Conservation (phyloP, 1,284 basidiomycete species). For the Acaromyces ingoldii region DNA sequence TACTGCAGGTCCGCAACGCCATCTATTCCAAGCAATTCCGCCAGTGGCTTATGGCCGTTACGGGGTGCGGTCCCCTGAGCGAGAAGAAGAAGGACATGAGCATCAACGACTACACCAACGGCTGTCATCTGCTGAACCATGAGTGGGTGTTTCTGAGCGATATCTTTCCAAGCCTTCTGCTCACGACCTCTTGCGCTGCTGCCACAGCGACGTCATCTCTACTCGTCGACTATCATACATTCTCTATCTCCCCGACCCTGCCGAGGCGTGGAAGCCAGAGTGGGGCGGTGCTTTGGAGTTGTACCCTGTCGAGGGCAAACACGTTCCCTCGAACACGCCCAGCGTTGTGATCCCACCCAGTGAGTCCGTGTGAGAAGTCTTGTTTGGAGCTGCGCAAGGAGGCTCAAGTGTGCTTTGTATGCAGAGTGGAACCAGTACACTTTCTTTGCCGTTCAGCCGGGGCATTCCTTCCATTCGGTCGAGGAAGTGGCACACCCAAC, state of each 20-base stretch:
- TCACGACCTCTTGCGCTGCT: neutral
- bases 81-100: conserved; percentile 94
- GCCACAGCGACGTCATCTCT: conserved; percentile 86
- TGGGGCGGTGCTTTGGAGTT: conserved; percentile 94
- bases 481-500: conserved; percentile 68
- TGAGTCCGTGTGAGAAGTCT: conserved; percentile 1
- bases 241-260: conserved; percentile 87
- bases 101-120: conserved; percentile 81
- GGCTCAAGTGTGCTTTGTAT: conserved; percentile 61
- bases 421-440: conserved; percentile 95
- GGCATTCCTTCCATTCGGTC: conserved; percentile 91
- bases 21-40: conserved; percentile 86
- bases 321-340: conserved; percentile 33
- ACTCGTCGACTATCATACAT: conserved; percentile 93
- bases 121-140: conserved; percentile 70
- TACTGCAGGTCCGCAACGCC: conserved; percentile 75
- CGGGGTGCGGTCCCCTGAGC: conserved; percentile 84
- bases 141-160: conserved; percentile 18
- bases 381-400: neutral
- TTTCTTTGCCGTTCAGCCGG: conserved; percentile 81
- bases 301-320: conserved; percentile 61
- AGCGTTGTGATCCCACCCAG: conserved; percentile 41
- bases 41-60: conserved; percentile 75
- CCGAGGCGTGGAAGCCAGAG: conserved; percentile 64
- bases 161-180: neutral